A percentile compares a stretch with the other conserved stretches of the same genome.
These are phyloP conservation scores for Claviceps lovelessii DNA, from an alignment of 2,329 filamentous ascomycete species.

Conservation along the genomic window DNA sequence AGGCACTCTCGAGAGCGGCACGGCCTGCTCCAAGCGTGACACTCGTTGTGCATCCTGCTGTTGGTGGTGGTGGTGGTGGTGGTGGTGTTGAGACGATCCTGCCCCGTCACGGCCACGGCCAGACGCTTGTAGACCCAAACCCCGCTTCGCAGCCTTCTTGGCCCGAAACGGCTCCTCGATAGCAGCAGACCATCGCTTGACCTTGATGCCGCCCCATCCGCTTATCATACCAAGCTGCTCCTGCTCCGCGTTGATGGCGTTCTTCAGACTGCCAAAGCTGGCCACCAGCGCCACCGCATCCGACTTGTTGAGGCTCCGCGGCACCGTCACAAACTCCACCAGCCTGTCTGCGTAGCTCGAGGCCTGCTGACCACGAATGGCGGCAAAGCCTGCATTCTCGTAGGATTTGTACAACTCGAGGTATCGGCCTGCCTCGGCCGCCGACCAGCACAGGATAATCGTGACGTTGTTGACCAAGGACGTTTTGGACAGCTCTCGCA, in stretches of 20 bases:
- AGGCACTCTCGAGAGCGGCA: slow-evolving; percentile 26
- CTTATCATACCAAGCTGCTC: slow-evolving; percentile 75
- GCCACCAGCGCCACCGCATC: slow-evolving; percentile 83
- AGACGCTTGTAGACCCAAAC: slow-evolving; percentile 13
- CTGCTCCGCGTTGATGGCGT: slow-evolving; percentile 72
- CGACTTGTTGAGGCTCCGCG: slow-evolving; percentile 82
- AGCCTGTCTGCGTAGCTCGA: slow-evolving; percentile 74
- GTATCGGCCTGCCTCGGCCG: slow-evolving; percentile 84
- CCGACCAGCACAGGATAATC: slow-evolving; percentile 84
- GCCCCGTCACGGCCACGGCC: not conserved
- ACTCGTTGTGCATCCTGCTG: slow-evolving; percentile 4
- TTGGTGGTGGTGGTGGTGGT: too few relatives aligned
- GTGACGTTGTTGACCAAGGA: slow-evolving; percentile 87
- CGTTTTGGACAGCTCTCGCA: slow-evolving; percentile 86
- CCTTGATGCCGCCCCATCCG: slow-evolving; percentile 93
- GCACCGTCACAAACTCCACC: slow-evolving; percentile 84
- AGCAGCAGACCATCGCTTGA: slow-evolving; percentile 67
- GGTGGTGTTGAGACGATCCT: not conserved
- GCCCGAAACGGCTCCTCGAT: slow-evolving; percentile 77
- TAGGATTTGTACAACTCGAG: slow-evolving; percentile 90
- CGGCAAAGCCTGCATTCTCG: slow-evolving; percentile 66
- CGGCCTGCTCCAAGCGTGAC: slow-evolving; percentile 23
- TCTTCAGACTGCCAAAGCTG: slow-evolving; percentile 78
- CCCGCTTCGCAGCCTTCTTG: slow-evolving; percentile 48
- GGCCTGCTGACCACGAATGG: slow-evolving; percentile 74